Evolutionary conservation across 2,329 filamentous ascomycete genomes (phyloP).

Genomic region (Gremmenia infestans): DNA sequence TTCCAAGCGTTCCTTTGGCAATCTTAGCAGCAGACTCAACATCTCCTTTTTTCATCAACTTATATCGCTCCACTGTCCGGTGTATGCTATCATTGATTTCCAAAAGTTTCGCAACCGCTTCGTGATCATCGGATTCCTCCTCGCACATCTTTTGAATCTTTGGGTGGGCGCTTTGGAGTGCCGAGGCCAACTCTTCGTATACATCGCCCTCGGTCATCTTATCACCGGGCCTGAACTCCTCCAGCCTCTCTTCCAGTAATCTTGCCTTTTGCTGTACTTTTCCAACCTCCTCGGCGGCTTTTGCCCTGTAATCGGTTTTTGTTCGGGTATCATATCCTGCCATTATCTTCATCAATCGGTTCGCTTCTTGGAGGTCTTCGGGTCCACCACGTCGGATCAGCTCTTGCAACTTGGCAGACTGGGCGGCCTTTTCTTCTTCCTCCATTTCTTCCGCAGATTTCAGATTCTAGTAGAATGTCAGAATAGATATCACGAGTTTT

Average conservation of each 20-base stretch:
- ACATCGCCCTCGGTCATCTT: constrained; percentile 64
- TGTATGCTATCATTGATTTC: constrained; percentile 99
- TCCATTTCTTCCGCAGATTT: constrained; percentile 99
- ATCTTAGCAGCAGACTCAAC: constrained; percentile 77
- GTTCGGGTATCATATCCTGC: constrained; percentile 91
- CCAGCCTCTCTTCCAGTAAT: constrained; percentile 86
- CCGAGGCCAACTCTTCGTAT: constrained; percentile 79
- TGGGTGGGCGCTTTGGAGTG: constrained; percentile 87
- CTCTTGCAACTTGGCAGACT: constrained; percentile 97
- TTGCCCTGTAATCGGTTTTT: constrained; percentile 96
- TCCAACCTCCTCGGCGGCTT: constrained; percentile 89
- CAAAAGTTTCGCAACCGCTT: constrained; percentile 89
- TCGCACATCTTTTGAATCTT: constrained; percentile 99
- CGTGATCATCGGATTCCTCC: constrained; percentile 94
- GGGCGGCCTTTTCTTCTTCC: constrained; percentile 87
- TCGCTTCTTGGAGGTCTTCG: constrained; percentile 92
- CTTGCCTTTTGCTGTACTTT: constrained; percentile 95
- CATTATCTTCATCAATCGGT: constrained; percentile 98
- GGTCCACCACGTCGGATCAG: constrained; percentile 88
- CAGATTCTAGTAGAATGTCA: constrained; percentile 61
- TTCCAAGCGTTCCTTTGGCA: constrained; percentile 71
- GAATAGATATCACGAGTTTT: constrained; percentile 7
- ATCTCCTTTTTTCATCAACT: constrained; percentile 92
- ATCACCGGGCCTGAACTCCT: constrained; percentile 77
- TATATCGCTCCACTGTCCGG: constrained; percentile 91